These are phyloP conservation scores for Russula emetica DNA, from an alignment of 768 basidiomycete species.

Conservation along the genomic window DNA sequence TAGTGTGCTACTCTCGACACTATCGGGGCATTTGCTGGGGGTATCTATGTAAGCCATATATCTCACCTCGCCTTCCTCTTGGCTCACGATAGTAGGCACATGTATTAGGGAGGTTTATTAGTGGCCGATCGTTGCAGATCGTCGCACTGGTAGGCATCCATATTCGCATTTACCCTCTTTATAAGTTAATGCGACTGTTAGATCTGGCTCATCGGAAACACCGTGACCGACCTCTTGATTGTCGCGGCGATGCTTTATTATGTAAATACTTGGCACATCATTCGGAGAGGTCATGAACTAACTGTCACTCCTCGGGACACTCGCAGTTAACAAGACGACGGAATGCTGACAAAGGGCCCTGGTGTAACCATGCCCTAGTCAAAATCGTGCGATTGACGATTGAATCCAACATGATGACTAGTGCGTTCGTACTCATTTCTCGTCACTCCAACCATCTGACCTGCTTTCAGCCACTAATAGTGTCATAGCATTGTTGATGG, in stretches of 20 bases:
- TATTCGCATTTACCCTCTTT: too few relatives aligned
- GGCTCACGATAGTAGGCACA: background rate
- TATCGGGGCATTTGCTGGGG: background rate
- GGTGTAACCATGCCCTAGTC: background rate
- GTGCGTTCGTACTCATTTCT: background rate
- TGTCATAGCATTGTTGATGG: background rate
- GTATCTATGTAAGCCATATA: constrained; percentile 2
- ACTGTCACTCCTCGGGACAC: background rate
- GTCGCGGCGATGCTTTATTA: background rate
- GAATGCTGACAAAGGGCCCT: background rate
- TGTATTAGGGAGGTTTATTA: background rate
- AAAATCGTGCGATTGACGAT: constrained; percentile 15
- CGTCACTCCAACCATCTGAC: background rate
- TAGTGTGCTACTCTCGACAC: constrained; percentile 2
- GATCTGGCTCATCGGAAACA: constrained; percentile 15
- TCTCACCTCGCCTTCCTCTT: background rate
- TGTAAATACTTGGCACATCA: background rate
- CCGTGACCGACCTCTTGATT: constrained; percentile 7
- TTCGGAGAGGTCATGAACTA: background rate
- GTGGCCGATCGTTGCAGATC: background rate
- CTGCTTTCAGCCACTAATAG: background rate
- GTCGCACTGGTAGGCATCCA: background rate
- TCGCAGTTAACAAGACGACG: constrained; percentile 2
- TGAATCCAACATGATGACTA: constrained; percentile 14
- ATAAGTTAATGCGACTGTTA: background rate